Evolutionary conservation across 305 asterid species (phyloP).

Genomic region (Rubia peregrina): DNA sequence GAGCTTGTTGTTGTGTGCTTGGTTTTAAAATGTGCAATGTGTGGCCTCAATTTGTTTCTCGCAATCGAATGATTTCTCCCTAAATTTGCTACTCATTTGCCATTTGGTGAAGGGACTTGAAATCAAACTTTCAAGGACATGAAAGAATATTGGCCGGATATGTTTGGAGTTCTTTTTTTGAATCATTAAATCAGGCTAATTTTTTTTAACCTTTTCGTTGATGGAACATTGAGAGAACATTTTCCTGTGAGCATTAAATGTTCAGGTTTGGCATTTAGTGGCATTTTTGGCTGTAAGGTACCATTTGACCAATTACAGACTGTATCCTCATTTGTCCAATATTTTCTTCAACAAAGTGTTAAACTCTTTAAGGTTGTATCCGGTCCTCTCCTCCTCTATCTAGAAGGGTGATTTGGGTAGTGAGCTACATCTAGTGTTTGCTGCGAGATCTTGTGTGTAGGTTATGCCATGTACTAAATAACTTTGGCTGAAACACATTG

Average conservation of each 20-base stretch:
- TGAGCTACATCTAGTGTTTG: not conserved
- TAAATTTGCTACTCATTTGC: too few species aligned
- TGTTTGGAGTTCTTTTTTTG: not conserved
- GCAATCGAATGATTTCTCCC: not conserved
- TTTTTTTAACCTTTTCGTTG: not conserved
- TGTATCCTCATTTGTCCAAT: not conserved
- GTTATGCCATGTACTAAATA: not conserved
- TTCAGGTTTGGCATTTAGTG: not conserved
- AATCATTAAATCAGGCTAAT: not conserved
- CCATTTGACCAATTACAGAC: not conserved
- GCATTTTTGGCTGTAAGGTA: not conserved
- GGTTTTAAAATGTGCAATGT: not conserved
- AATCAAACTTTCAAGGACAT: not conserved
- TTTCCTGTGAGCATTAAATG: slow-evolving; percentile 1
- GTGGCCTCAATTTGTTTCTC: not conserved
- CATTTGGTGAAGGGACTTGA: not conserved
- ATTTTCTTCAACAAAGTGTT: not conserved
- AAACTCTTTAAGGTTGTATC: too few species aligned
- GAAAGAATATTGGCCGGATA: not conserved
- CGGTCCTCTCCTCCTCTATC: too few species aligned
- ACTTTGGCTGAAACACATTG: too few species aligned
- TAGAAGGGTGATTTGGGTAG: not conserved
- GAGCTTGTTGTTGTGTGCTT: not conserved
- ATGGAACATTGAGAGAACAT: not conserved
- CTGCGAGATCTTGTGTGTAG: not conserved